Evolutionary conservation across 2,329 filamentous ascomycete genomes (phyloP).

Genomic region (Neonectria magnoliae): DNA sequence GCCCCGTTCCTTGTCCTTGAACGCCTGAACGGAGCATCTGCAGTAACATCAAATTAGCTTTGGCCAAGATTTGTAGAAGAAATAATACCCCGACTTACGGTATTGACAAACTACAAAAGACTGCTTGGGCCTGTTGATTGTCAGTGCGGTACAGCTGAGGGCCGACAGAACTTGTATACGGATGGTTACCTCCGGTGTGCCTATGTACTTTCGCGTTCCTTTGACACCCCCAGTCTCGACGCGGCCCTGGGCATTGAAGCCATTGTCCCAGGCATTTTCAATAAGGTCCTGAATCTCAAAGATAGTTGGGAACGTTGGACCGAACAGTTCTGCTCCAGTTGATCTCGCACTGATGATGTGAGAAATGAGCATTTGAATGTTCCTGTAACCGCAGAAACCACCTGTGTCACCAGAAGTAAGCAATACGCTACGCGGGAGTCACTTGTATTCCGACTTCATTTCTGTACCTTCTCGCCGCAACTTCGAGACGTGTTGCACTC

Average conservation of each 20-base stretch:
- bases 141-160: background rate
- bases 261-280: conserved; percentile 87
- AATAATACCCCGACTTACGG: conserved; percentile 55
- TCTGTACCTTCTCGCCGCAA: conserved; percentile 73
- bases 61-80: background rate
- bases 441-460: no score
- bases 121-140: conserved; percentile 73
- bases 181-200: conserved; percentile 80
- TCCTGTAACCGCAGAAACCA: conserved; percentile 94
- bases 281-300: conserved; percentile 87
- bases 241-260: conserved; percentile 79
- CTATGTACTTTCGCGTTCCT: conserved; percentile 94
- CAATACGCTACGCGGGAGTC: background rate
- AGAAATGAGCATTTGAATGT: conserved; percentile 90
- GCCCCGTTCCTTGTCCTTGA: conserved; percentile 60
- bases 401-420: conserved; percentile 57
- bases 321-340: conserved; percentile 69
- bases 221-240: conserved; percentile 86
- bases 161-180: background rate
- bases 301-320: conserved; percentile 74
- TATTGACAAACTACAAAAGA: conserved; percentile 77
- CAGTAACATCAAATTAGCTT: conserved; percentile 8
- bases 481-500: conserved; percentile 83
- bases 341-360: conserved; percentile 72
- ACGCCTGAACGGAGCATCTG: conserved; percentile 71